phyloP scores from a whole-genome alignment of 805 yeast species.

The Kluyveromyces lactis region DNA sequence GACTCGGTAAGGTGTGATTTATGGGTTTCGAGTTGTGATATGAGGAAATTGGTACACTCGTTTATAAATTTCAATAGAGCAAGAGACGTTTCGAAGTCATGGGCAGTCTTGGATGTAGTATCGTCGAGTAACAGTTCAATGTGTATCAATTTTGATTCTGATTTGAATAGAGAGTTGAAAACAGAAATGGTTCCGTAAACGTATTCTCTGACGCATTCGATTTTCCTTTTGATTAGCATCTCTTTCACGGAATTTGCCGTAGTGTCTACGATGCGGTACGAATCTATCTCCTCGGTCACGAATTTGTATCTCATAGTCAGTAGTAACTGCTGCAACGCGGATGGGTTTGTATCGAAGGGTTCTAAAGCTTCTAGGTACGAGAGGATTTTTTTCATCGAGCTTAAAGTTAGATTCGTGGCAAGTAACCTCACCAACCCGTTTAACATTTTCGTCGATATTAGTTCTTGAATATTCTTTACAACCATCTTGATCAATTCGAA shows the following conservation, averaged over 20 bases:
- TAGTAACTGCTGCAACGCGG: conserved; percentile 43
- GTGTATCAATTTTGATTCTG: conserved; percentile 5
- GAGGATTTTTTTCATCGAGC: conserved; percentile 69
- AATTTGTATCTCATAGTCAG: conserved; percentile 62
- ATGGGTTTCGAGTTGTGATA: conserved; percentile 19
- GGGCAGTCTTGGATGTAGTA: too few relatives aligned
- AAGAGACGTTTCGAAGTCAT: conserved; percentile 15
- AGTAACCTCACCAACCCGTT: conserved; percentile 60
- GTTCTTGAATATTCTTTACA: conserved; percentile 19
- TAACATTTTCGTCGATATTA: conserved; percentile 47
- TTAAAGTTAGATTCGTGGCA: conserved; percentile 68
- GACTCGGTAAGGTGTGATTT: conserved; percentile 47
- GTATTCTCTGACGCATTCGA: conserved; percentile 78
- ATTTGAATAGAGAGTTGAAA: conserved; percentile 15
- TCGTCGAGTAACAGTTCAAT: too few relatives aligned
- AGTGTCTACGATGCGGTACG: conserved; percentile 22
- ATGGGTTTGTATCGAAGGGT: conserved; percentile 34
- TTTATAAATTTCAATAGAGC: conserved; percentile 29
- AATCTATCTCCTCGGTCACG: conserved; percentile 51
- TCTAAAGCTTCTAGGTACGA: conserved; percentile 67
- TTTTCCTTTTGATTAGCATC: conserved; percentile 51
- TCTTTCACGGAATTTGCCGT: conserved; percentile 18
- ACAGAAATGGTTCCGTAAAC: conserved; percentile 23
- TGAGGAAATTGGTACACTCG: conserved; percentile 25
- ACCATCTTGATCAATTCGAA: conserved; percentile 24